Conservation (phyloP, 495 filamentous ascomycete species). For the Lichenothelia convexa region DNA sequence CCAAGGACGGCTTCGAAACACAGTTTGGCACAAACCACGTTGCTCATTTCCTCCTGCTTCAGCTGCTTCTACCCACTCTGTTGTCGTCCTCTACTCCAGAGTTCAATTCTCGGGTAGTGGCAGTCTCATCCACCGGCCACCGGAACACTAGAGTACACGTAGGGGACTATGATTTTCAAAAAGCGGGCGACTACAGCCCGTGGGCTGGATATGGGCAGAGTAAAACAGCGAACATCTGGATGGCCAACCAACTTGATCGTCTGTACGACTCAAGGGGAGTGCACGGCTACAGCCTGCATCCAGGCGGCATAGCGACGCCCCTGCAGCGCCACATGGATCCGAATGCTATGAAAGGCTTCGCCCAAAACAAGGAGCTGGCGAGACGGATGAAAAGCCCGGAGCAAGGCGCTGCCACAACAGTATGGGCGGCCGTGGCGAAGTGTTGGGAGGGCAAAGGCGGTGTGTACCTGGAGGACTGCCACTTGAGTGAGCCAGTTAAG, state of each 20-base stretch:
- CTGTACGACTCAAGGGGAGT: slow-evolving; percentile 11
- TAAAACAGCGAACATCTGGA: slow-evolving; percentile 16
- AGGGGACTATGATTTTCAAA: slow-evolving; percentile 21
- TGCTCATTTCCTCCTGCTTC: slow-evolving; percentile 34
- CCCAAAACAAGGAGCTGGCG: slow-evolving; percentile 1
- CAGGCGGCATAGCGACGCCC: slow-evolving; percentile 11
- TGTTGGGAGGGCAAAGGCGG: slow-evolving; percentile 14
- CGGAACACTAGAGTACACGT: slow-evolving; percentile 11
- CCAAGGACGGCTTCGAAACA: slow-evolving; percentile 28
- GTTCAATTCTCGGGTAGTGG: slow-evolving; percentile 27
- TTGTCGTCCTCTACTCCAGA: slow-evolving; percentile 21
- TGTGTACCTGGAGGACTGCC: slow-evolving; percentile 16
- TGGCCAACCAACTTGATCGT: slow-evolving; percentile 16
- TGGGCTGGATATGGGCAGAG: slow-evolving; percentile 17
- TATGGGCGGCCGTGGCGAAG: slow-evolving; percentile 14
- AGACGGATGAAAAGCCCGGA: slow-evolving; percentile 11
- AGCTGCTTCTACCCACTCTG: slow-evolving; percentile 27
- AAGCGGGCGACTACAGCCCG: slow-evolving; percentile 24
- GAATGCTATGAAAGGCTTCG: slow-evolving; percentile 2
- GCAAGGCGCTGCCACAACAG: slow-evolving; percentile 17
- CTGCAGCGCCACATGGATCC: slow-evolving; percentile 2
- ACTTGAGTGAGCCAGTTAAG: slow-evolving; percentile 8
- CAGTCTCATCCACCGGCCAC: slow-evolving; percentile 25
- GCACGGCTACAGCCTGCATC: slow-evolving; percentile 9
- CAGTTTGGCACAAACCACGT: slow-evolving; percentile 35